Base-by-base conservation (phyloP, 495 filamentous ascomycete genomes). In the Pyronema domesticum region DNA sequence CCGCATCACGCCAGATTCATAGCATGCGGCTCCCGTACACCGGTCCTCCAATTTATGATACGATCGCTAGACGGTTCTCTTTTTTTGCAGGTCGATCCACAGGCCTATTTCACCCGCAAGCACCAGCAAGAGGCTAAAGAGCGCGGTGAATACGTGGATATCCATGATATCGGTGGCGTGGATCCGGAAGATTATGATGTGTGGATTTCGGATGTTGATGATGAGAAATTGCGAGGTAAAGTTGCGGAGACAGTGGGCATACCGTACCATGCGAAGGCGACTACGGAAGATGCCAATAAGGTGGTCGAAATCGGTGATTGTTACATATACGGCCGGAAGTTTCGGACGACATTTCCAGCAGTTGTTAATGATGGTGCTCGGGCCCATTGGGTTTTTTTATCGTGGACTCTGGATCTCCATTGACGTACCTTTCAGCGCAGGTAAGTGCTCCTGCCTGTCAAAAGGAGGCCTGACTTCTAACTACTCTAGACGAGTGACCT, bases 311-410 rank as follows among this genome's bases (percentile, higher is more conserved):
- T 56, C 8, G 54, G 46, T 39, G 17, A 56, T 15, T 44, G 57
- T 45, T 59, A 55, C 49, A 59, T 59, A 45, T 35, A 59, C 49
- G 19, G 53, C 39, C 17, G 1, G 34, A 51, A 52, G n/a, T n/a
- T n/a, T 17, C 17, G 53, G 37, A 37, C 18, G 49, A 57, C 54
- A 44, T 33, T 44, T 51, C 57, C 49, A 2, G 45, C 53, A 44
- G 42, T 56, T 15, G 23, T 58, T 46, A 14, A 6, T 39, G 8
- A 35, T 47, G 2, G 37, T 3, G 56, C 34, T 6, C 37, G 53
- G 45, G 59, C 56, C 9, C 46, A 23, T 45, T 61, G 53, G 59
- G 63, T 14, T 61, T 63, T 19, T 56, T 63, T 34, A 49, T 63
- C 3, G 40, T 61, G 10, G 35, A 56, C 47, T 56, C 18, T 19